phyloP scores from a whole-genome alignment of 169 alveolate species.

The Toxoplasma gondii region DNA sequence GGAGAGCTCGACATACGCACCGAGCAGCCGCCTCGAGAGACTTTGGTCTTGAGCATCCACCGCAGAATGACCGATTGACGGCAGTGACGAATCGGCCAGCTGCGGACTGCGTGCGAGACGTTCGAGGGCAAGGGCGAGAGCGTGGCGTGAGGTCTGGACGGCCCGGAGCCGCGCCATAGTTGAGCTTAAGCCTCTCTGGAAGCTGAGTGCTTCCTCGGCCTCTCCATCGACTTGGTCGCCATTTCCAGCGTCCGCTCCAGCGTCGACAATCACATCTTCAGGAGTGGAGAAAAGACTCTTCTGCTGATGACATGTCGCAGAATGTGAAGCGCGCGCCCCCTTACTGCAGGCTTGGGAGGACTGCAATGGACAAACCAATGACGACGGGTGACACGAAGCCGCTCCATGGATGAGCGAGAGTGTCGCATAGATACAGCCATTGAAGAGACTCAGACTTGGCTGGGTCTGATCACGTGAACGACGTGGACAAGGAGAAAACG shows the following conservation, averaged over 20 bases:
- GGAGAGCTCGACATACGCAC: not conserved
- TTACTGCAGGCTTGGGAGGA: not conserved
- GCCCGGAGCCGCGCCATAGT: not conserved
- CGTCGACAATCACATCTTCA: not conserved
- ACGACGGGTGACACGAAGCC: not conserved
- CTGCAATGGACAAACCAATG: not conserved
- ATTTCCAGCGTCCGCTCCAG: not conserved
- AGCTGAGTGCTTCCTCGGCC: not conserved
- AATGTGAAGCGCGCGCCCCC: not conserved
- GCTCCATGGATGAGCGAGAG: slow-evolving; percentile 11
- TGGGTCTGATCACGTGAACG: not conserved
- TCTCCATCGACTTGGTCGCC: not conserved
- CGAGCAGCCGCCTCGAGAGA: not conserved
- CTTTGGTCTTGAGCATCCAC: not conserved
- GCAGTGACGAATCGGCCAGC: not conserved
- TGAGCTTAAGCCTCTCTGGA: not conserved
- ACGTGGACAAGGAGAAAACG: not conserved
- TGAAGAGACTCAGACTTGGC: not conserved
- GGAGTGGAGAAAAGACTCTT: not conserved
- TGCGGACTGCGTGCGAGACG: not conserved
- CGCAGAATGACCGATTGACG: not conserved
- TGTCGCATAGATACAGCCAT: not conserved
- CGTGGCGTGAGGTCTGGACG: not conserved
- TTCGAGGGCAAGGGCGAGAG: not conserved
- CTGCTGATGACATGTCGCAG: not conserved